Evolutionary conservation across 2,329 filamentous ascomycete species (phyloP).

Genomic region (Diaporthe citriasiana): DNA sequence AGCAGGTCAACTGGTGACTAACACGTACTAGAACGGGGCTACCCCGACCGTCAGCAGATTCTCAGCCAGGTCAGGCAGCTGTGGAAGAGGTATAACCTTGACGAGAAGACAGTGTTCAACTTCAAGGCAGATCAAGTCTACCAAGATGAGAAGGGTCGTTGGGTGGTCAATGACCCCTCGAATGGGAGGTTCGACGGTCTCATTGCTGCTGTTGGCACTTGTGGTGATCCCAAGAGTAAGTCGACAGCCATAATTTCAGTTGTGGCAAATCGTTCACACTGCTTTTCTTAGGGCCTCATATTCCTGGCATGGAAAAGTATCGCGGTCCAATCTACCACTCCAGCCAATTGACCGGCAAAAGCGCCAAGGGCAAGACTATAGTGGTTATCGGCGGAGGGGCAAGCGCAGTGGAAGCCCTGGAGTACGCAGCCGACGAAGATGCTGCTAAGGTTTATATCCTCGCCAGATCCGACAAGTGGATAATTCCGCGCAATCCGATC

Average conservation of each 20-base stretch:
- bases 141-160: constrained; percentile 76
- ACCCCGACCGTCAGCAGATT: constrained; percentile 83
- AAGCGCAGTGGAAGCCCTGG: constrained; percentile 84
- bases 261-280: constrained; percentile 56
- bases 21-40: no score
- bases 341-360: constrained; percentile 78
- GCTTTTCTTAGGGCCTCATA: constrained; percentile 66
- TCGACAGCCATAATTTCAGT: neutral
- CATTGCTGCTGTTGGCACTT: constrained; percentile 84
- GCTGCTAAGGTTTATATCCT: constrained; percentile 80
- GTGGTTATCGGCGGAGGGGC: constrained; percentile 84
- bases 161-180: constrained; percentile 81
- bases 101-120: constrained; percentile 79
- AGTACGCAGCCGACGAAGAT: constrained; percentile 78
- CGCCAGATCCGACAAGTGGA: constrained; percentile 86
- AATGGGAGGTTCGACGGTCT: constrained; percentile 84
- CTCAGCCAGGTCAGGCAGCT: constrained; percentile 78
- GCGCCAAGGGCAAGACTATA: constrained; percentile 81
- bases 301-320: constrained; percentile 80
- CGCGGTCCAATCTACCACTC: constrained; percentile 82
- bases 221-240: constrained; percentile 71
- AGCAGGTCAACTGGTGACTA: no score
- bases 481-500: constrained; percentile 84
- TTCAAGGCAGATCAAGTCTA: constrained; percentile 78
- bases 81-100: constrained; percentile 82